phyloP scores from a whole-genome alignment of 768 basidiomycete species.

The Collybiopsis confluens region DNA sequence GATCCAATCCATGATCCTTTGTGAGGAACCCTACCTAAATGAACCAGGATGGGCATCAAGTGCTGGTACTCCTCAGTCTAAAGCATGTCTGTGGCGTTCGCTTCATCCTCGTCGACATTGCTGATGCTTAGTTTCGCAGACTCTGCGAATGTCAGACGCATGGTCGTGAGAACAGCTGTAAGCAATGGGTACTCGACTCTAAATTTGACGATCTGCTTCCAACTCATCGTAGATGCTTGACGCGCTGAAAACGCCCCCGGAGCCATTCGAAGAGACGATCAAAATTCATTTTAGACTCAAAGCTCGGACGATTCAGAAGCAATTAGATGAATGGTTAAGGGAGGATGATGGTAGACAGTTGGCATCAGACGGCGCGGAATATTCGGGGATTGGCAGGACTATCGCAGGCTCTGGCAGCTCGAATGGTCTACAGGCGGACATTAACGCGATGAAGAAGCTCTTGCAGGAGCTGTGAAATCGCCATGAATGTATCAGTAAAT shows the following conservation, averaged over 20 bases:
- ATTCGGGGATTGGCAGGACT: constrained; percentile 22
- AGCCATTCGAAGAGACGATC: constrained; percentile 84
- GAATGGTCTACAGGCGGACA: constrained; percentile 64
- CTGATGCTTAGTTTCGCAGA: constrained; percentile 43
- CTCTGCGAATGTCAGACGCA: constrained; percentile 88
- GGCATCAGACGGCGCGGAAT: constrained; percentile 49
- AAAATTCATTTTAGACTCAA: constrained; percentile 90
- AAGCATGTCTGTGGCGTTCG: constrained; percentile 50
- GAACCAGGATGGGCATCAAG: constrained; percentile 84
- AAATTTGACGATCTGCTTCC: constrained; percentile 4
- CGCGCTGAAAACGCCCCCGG: constrained; percentile 75
- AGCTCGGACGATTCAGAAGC: constrained; percentile 58
- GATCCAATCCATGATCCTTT: constrained; percentile 95
- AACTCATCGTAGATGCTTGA: constrained; percentile 66
- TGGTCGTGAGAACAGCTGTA: constrained; percentile 88
- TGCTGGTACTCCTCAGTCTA: constrained; percentile 70
- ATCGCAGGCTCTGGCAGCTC: constrained; percentile 40
- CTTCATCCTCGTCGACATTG: constrained; percentile 6
- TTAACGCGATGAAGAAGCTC: constrained; percentile 64
- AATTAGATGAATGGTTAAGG: constrained; percentile 76
- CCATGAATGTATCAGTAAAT: not conserved
- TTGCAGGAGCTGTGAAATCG: constrained; percentile 40
- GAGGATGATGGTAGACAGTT: constrained; percentile 70
- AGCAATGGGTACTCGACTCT: constrained; percentile 17
- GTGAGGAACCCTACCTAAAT: constrained; percentile 90